These are phyloP conservation scores for Eudorina sp. DNA, from an alignment of 139 green algal genomes.

Conservation along the genomic window DNA sequence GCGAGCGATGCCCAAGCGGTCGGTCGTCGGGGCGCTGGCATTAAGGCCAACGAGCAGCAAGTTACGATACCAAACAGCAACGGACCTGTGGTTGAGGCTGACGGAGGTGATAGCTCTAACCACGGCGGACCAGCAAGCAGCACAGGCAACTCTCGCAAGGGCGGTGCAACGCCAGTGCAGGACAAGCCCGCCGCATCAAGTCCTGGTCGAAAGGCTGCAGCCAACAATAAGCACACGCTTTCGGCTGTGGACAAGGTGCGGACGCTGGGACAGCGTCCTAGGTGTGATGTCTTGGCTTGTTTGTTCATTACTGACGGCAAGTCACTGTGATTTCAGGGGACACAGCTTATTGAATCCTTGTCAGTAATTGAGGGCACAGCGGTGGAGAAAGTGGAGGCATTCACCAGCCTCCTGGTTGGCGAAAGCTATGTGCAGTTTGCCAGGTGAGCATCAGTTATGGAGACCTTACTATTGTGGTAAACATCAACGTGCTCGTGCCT, in stretches of 20 bases:
- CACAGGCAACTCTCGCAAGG: neutral
- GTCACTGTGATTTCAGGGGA: conserved; percentile 40
- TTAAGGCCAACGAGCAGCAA: neutral
- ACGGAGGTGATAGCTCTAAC: neutral
- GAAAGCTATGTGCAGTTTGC: conserved; percentile 51
- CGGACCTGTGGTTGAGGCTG: neutral
- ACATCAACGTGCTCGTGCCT: neutral
- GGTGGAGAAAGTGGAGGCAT: conserved; percentile 56
- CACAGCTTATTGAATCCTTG: conserved; percentile 48
- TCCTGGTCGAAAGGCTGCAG: neutral
- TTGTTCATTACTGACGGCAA: neutral
- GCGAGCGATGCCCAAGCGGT: conserved; percentile 5
- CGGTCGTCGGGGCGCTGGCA: neutral
- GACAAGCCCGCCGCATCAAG: neutral
- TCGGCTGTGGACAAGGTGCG: conserved; percentile 46
- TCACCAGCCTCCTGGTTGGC: conserved; percentile 47
- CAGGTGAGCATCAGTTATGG: neutral
- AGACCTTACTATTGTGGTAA: neutral
- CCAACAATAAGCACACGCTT: conserved; percentile 34
- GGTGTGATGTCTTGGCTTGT: neutral
- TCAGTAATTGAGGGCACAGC: conserved; percentile 54
- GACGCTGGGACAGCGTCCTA: neutral
- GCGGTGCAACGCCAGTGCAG: neutral
- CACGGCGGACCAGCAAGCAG: neutral
- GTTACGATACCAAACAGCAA: conserved; percentile 4